phyloP scores from a whole-genome alignment of 768 basidiomycete genomes.

The Boletus fagicola region DNA sequence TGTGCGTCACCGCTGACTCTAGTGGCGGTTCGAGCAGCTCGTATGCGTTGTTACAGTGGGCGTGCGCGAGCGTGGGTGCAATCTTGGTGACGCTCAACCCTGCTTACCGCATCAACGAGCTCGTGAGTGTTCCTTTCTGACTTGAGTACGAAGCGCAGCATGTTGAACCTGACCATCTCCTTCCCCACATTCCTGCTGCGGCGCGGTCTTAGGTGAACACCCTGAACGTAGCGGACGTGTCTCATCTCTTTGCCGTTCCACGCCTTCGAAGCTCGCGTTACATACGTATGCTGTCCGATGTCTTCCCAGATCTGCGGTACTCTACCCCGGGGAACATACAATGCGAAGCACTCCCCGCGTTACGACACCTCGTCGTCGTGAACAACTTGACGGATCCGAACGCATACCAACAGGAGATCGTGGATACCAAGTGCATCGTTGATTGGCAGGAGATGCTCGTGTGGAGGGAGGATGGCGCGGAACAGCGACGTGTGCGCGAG shows the following conservation, averaged over 20 bases:
- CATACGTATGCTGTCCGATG: conserved; percentile 54
- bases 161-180: neutral
- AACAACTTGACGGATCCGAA: conserved; percentile 50
- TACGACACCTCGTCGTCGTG: conserved; percentile 65
- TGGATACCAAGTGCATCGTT: conserved; percentile 48
- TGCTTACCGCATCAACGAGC: conserved; percentile 68
- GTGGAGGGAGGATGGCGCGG: conserved; percentile 57
- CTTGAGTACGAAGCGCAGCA: neutral
- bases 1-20: neutral
- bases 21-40: conserved; percentile 41
- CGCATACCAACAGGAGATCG: conserved; percentile 39
- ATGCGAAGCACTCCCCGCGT: conserved; percentile 54
- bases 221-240: conserved; percentile 61
- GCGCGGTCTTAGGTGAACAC: conserved; percentile 48
- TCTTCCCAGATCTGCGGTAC: conserved; percentile 53
- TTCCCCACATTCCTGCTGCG: neutral
- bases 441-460: conserved; percentile 74
- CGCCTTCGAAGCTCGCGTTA: conserved; percentile 64
- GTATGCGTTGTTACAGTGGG: conserved; percentile 83
- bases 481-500: conserved; percentile 44
- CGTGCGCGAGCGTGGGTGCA: conserved; percentile 81
- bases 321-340: conserved; percentile 55
- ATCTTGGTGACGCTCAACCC: conserved; percentile 83
- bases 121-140: conserved; percentile 43
- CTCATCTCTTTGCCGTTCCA: conserved; percentile 73